A percentile compares a stretch with the other conserved stretches of the same genome.
These are phyloP conservation scores for Volvox reticuliferus DNA, from an alignment of 139 green algal genomes.

Conservation along the genomic window DNA sequence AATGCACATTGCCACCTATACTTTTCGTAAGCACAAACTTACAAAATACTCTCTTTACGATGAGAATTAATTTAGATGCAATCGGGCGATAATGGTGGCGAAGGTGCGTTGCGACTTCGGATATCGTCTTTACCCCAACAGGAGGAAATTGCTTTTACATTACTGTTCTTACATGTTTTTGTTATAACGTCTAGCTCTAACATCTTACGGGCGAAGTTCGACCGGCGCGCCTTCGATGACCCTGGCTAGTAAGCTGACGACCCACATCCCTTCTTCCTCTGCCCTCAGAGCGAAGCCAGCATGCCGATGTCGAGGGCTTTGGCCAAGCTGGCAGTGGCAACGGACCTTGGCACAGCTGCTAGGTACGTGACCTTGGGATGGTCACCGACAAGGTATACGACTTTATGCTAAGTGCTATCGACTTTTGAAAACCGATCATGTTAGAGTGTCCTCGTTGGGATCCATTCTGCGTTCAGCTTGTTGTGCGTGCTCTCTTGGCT, in stretches of 20 bases:
- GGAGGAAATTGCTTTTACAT: not conserved
- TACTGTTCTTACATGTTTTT: not conserved
- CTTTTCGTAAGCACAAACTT: no score
- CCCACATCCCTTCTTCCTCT: not conserved
- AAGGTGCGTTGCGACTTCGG: not conserved
- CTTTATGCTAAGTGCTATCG: no score
- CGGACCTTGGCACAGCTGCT: conserved; percentile 34
- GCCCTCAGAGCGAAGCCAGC: conserved; percentile 20
- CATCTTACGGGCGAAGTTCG: not conserved
- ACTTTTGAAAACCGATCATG: no score
- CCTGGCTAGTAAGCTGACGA: not conserved
- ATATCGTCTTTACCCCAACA: not conserved
- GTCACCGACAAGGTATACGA: no score
- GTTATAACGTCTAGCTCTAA: not conserved
- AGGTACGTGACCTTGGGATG: not conserved
- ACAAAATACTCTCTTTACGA: no score
- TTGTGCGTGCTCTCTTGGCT: no score
- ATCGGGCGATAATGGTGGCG: not conserved
- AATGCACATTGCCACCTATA: no score
- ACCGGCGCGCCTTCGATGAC: conserved; percentile 6
- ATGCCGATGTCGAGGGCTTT: conserved; percentile 4
- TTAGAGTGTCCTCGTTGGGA: no score
- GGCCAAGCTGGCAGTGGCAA: conserved; percentile 34
- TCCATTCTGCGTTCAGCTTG: no score
- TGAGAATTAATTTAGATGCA: not conserved